Base-by-base conservation (phyloP, 495 filamentous ascomycete species). In the Penicillium macrosclerotiorum region DNA sequence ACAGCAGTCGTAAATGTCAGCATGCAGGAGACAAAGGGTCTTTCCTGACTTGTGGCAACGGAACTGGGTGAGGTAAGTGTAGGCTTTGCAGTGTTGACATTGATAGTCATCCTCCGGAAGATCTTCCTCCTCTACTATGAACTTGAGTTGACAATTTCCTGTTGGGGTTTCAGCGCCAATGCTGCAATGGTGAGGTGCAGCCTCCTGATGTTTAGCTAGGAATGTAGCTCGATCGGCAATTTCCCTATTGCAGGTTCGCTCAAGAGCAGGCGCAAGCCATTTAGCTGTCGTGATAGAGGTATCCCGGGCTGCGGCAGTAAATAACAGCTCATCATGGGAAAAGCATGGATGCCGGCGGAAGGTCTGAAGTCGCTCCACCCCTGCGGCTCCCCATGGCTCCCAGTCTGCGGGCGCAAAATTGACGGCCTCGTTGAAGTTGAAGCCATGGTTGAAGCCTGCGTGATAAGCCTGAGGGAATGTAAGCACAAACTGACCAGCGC, bases 391-490 rank as follows among this genome's bases (percentile, higher is more conserved):
- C 69, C 81, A 93, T 1, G 89, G 91, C 60, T 97, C 93, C 93
- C 93, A 99, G 60, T 97, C 93, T n/a, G 71, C 72, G 8, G 93
- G 93, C 3, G 93, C 94, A 65, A 99, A 97, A 62, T 99, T 99
- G 46, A 99, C 93, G 2, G 93, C 93, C 62, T 99, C 93, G 48
- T 99, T 99, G 71, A 97, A 96, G 60, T 99, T 99, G 76, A 99
- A 98, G 6, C 86, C 93, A 62, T 86, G 94, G 59, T 95, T 99
- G 69, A 95, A 95, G 0, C 89, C 89, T 7, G 89, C 89, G 64
- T 94, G 89, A 52, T 95, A 95, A 4, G 89, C 89, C 56, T 94
- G 86, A 3, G 89, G 89, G 59, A 94, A 95, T 0, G 93, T 99
- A 48, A 99, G 82, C 45, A 97, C 93, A 51, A 97, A 89, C 63